Base-by-base conservation (phyloP, 2,329 filamentous ascomycete species). In the Talaromyces sp. region DNA sequence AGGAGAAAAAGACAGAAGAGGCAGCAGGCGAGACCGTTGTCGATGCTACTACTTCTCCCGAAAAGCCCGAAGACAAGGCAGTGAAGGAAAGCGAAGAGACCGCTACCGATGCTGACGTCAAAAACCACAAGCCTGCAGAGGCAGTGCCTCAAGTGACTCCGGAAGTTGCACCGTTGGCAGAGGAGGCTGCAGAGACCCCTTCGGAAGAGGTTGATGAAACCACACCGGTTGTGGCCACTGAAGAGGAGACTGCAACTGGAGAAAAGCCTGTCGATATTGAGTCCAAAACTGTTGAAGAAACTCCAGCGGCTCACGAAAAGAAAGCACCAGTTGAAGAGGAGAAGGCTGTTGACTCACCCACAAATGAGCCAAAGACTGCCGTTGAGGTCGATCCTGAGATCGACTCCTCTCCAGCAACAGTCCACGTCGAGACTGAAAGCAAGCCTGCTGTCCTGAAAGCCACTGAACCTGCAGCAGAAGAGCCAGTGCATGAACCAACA, bases 201-300 rank as follows among this genome's bases (percentile, higher is more conserved):
- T 40, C 21, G n/a, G 45, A 43, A 15, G 31, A 31, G 11, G 25
- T 31, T 21, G 55, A 43, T 41, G 45, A 31, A 53, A 40, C 56
- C 45, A 28, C 37, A 40, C 55, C 55, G 25, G 55, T 37, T 41
- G 55, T 41, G 35, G 55, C 13, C 28, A 37, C 17, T 13, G 58
- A 45, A 25, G 48, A 54, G 39, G 21, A 53, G 7, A 35, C 35
- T 11, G 46, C n/a, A 8, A 41, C 39, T 11, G 46, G 40, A 43
- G 40, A 37, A 7, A n/a, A 57, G 13, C n/a, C 54, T 39, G 58
- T 21, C 10, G 43, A 56, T 37, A 35, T 19, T 35, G 36, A 56
- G 52, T 5, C 43, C 28, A 15, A 52, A 22, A 7, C 25, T 22
- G 45, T 33, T 36, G 37, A 51, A 19, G 17, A 40, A 37, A 10